Evolutionary conservation across 2,329 filamentous ascomycete species (phyloP).

Genomic region (Alternaria solani): DNA sequence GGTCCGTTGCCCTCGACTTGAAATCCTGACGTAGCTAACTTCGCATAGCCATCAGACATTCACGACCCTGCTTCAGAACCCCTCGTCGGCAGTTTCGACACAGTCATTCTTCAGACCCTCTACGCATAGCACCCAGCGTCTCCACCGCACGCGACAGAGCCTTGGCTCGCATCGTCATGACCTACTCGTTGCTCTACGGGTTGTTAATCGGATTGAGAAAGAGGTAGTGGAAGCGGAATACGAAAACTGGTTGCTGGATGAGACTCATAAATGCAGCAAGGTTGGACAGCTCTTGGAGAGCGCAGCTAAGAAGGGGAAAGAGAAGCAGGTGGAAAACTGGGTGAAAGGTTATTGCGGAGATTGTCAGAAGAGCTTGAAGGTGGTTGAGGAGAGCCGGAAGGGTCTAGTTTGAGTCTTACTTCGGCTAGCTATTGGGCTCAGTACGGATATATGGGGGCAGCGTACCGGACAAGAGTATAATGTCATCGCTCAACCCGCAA

Average conservation of each 20-base stretch:
- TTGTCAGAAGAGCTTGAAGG: constrained; percentile 56
- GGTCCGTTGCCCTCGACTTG: constrained; percentile 22
- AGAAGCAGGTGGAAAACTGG: constrained; percentile 62
- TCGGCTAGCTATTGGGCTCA: not conserved
- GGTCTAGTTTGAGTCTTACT: constrained; percentile 18
- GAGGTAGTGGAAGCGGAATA: constrained; percentile 89
- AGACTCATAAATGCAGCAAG: constrained; percentile 77
- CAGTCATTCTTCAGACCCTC: constrained; percentile 35
- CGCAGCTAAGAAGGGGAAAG: constrained; percentile 48
- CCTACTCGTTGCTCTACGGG: constrained; percentile 85
- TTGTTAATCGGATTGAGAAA: constrained; percentile 87
- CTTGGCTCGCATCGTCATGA: constrained; percentile 89
- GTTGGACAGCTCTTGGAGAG: constrained; percentile 58
- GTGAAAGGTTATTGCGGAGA: constrained; percentile 70
- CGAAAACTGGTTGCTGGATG: constrained; percentile 88
- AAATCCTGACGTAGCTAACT: constrained; percentile 12
- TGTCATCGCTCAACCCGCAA: not conserved
- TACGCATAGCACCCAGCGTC: constrained; percentile 56
- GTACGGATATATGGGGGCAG: not conserved
- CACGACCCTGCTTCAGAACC: constrained; percentile 44
- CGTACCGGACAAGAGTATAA: not conserved
- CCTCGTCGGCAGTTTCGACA: constrained; percentile 24
- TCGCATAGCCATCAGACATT: constrained; percentile 47
- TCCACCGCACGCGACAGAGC: constrained; percentile 81
- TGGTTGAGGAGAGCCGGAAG: constrained; percentile 16